phyloP scores from a whole-genome alignment of 2,329 filamentous ascomycete genomes.

The Acephala macrosclerotiorum region DNA sequence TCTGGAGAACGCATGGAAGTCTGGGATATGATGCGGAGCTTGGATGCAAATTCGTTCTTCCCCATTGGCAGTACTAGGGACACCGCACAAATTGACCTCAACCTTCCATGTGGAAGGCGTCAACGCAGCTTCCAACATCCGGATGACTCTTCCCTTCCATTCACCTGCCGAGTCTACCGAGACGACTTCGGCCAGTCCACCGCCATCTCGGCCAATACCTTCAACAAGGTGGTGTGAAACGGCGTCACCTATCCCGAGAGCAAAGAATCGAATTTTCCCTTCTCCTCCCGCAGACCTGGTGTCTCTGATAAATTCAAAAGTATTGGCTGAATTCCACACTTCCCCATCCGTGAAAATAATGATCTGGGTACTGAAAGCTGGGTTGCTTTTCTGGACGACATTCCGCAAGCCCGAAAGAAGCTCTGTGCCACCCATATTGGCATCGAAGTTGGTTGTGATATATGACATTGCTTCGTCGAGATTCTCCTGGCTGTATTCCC shows the following conservation, averaged over 20 bases:
- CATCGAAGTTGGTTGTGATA: conserved; percentile 44
- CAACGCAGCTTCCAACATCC: conserved; percentile 22
- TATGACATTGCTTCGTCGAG: conserved; percentile 52
- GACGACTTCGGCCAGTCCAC: conserved; percentile 67
- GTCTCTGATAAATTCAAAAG: conserved; percentile 51
- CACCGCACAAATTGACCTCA: background rate
- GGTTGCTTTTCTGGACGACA: conserved; percentile 41
- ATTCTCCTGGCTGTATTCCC: conserved; percentile 51
- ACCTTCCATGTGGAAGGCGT: conserved; percentile 18
- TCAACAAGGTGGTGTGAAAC: conserved; percentile 60
- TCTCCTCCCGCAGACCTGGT: background rate
- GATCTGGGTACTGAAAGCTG: conserved; percentile 51
- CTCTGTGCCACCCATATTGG: conserved; percentile 60
- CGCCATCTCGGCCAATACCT: conserved; percentile 57
- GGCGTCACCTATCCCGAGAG: conserved; percentile 57
- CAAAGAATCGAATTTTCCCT: conserved; percentile 55
- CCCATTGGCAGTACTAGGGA: background rate
- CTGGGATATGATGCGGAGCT: conserved; percentile 16
- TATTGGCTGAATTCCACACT: conserved; percentile 50
- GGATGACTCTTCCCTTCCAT: conserved; percentile 20
- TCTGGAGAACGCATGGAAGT: conserved; percentile 21
- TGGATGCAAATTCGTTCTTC: conserved; percentile 5
- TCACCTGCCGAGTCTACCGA: background rate
- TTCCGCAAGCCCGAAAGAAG: conserved; percentile 53
- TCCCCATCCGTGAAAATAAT: conserved; percentile 62